Evolutionary conservation across 495 filamentous ascomycete species (phyloP).

Genomic region (Penicillium parvum): DNA sequence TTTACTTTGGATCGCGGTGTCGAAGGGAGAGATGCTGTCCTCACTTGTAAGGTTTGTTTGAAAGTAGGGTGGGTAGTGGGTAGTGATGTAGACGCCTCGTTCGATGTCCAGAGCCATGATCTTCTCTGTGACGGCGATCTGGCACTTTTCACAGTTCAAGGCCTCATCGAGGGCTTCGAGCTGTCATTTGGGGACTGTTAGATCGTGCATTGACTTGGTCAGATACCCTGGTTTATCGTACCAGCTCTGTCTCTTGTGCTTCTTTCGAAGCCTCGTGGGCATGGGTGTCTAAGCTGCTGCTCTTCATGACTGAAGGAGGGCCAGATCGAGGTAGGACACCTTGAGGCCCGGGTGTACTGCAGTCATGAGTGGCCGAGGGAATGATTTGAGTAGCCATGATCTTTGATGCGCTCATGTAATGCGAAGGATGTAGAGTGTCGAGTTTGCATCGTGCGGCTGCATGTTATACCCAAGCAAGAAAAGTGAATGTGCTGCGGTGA

Average conservation of each 20-base stretch:
- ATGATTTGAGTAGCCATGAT: no score
- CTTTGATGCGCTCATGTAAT: no score
- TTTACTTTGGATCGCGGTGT: background rate
- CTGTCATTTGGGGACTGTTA: background rate
- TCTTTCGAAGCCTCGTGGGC: slow-evolving; percentile 1
- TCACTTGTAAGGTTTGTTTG: slow-evolving; percentile 11
- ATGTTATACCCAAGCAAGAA: no score
- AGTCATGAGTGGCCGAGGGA: background rate
- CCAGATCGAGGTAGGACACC: background rate
- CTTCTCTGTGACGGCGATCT: slow-evolving; percentile 12
- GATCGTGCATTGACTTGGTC: background rate
- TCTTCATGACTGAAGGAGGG: background rate
- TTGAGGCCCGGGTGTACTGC: no score
- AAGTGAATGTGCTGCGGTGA: no score
- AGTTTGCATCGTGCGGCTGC: no score
- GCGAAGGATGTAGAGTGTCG: no score
- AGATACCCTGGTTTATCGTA: background rate
- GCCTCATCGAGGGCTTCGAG: slow-evolving; percentile 28
- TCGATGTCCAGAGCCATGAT: slow-evolving; percentile 24
- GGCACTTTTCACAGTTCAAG: slow-evolving; percentile 27
- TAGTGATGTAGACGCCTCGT: slow-evolving; percentile 14
- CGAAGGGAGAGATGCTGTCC: slow-evolving; percentile 13
- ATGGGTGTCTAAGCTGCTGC: background rate
- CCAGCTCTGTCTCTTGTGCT: slow-evolving; percentile 3
- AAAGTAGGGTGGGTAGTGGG: slow-evolving; percentile 26